A percentile compares a stretch with the other conserved stretches of the same genome.
These are phyloP conservation scores for Camellia lanceoleosa DNA, from an alignment of 148 eudicot genomes.

Conservation along the genomic window DNA sequence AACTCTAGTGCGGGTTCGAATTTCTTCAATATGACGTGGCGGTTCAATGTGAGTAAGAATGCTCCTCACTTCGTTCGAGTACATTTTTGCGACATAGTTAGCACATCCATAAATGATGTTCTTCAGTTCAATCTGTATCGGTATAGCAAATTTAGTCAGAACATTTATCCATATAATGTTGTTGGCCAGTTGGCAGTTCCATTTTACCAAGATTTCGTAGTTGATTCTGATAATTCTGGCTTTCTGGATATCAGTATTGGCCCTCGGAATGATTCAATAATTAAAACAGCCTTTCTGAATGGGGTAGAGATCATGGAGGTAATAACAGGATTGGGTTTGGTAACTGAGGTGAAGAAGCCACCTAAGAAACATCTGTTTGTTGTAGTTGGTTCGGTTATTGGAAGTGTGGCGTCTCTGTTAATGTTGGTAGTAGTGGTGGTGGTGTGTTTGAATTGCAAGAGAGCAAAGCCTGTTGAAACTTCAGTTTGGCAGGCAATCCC, in stretches of 20 bases:
- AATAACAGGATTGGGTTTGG: not conserved
- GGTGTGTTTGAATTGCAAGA: conserved; percentile 15
- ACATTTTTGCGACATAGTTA: conserved; percentile 45
- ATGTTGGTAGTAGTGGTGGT: conserved; percentile 16
- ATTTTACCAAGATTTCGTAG: conserved; percentile 32
- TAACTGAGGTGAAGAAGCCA: not conserved
- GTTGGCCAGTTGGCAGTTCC: conserved; percentile 16
- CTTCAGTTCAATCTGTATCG: conserved; percentile 27
- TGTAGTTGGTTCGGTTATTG: conserved; percentile 25
- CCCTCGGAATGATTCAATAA: not conserved
- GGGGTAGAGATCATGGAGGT: conserved; percentile 55
- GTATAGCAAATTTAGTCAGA: not conserved
- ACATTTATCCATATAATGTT: not conserved
- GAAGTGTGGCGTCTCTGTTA: conserved; percentile 20
- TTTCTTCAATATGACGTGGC: conserved; percentile 31
- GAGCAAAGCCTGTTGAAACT: conserved; percentile 18
- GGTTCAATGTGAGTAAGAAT: conserved; percentile 27
- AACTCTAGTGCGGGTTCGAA: not conserved
- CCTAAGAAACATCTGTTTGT: conserved; percentile 2
- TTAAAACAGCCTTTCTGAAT: conserved; percentile 26
- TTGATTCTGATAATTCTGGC: conserved; percentile 30
- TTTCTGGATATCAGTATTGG: conserved; percentile 35
- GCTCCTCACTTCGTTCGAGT: conserved; percentile 23
- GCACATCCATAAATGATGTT: not conserved
- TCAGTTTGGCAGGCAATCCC: conserved; percentile 22